A percentile compares a stretch with the other conserved stretches of the same genome.
Conservation (phyloP, 768 basidiomycete genomes). For the Trametes cinnabarina region DNA sequence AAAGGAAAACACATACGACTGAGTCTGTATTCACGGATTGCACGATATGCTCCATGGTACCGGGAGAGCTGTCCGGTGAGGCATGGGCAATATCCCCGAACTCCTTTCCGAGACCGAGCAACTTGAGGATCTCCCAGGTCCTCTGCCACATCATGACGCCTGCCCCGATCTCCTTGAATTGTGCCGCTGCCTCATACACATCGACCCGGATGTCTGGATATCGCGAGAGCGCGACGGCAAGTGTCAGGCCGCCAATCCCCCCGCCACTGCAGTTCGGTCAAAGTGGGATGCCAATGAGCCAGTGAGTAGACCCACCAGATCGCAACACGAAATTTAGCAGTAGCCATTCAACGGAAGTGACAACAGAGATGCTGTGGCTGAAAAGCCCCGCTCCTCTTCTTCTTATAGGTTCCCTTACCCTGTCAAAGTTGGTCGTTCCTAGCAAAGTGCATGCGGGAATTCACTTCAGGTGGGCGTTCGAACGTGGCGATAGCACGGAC, state of each 20-base stretch:
- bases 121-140: conserved; percentile 28
- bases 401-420: too few relatives aligned
- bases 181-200: conserved; percentile 37
- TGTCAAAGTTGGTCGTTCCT: too few relatives aligned
- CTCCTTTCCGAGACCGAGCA: conserved; percentile 26
- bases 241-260: conserved; percentile 33
- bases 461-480: too few relatives aligned
- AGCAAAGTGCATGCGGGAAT: too few relatives aligned
- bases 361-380: too few relatives aligned
- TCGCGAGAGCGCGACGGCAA: conserved; percentile 30
- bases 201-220: conserved; percentile 28
- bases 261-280: conserved; percentile 25
- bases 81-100: conserved; percentile 27
- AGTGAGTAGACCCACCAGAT: conserved; percentile 31
- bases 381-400: too few relatives aligned
- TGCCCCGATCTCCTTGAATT: conserved; percentile 51
- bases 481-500: neutral
- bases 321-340: conserved; percentile 31
- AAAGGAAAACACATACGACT: too few relatives aligned
- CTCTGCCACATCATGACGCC: conserved; percentile 34
- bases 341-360: conserved; percentile 6
- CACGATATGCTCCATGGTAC: conserved; percentile 4
- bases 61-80: conserved; percentile 20
- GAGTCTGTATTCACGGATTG: too few relatives aligned
- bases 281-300: neutral